Evolutionary conservation across 139 green algal species (phyloP), one percentile per base, ranked within the genome.

Genomic region (Volvox reticuliferus): DNA sequence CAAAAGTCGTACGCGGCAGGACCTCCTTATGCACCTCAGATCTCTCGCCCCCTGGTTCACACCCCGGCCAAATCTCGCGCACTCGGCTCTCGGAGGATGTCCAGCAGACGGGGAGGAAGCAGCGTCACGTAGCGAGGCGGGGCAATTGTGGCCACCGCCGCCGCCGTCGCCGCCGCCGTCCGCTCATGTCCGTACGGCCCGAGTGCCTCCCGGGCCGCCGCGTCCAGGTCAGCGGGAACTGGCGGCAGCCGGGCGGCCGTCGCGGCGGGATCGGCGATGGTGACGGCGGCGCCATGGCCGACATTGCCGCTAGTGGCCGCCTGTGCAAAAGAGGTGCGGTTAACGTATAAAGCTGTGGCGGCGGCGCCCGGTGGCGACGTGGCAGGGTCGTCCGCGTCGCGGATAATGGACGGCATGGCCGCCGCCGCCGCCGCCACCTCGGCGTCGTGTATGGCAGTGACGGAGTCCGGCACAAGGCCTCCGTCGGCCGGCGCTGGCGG

Each of bases 1-100:
- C 44, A 55, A 55, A 5, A 55, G 9, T 55, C 9, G 44, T 55
- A 55, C 44, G 9, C 9, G 5, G 44, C 44, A 55, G 44, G 44
- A 55, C 44, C 44, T 55, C 44, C n/a, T n/a, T n/a, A n/a, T n/a
- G n/a, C n/a, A n/a, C 44, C 44, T 55, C 44, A 55, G 44, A 55
- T 9, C 44, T 55, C 44, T 14, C 44, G 5, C 44, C 44, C 44
- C 44, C 44, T 73, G 12, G 21, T 73, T 73, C 65, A 73, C 35
- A 89, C 67, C 14, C 44, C 44, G 28, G 85, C 26, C 68, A 89
- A 68, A 50, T 89, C 85, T 19, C 69, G 18, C 9, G 85, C 85
- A 44, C 69, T 82, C 5, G 85, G 85, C 85, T 89, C 85, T 6
- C 85, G 36, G 37, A 71, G 37, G 21, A 89, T 89, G 69, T 89